Evolutionary conservation across 2,329 filamentous ascomycete species (phyloP).

Genomic region (Reticulascus tulasneorum): DNA sequence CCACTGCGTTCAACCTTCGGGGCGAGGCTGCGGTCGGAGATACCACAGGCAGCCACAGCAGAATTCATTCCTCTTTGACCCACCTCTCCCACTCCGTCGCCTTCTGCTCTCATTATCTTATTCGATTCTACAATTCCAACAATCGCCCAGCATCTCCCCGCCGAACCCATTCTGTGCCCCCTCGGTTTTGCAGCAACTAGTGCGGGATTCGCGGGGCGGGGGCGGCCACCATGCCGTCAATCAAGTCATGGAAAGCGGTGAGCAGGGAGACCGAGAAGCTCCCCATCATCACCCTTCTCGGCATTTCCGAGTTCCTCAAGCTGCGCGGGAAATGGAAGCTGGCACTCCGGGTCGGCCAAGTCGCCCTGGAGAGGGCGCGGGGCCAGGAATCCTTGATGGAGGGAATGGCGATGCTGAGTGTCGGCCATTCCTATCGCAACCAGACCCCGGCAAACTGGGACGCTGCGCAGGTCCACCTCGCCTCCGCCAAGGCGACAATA

Average conservation of each 20-base stretch:
- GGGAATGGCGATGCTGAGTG: constrained; percentile 12
- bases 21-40: too few species aligned
- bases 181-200: too few species aligned
- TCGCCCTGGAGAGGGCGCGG: constrained; percentile 7
- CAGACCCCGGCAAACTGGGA: constrained; percentile 13
- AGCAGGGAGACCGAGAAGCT: constrained; percentile 12
- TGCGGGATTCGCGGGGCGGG: too few species aligned
- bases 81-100: too few species aligned
- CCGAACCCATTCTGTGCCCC: too few species aligned
- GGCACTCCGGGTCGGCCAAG: constrained; percentile 6
- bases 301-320: constrained; percentile 12
- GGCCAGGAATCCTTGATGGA: constrained; percentile 11
- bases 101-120: too few species aligned
- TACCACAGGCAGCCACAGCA: too few species aligned
- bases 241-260: constrained; percentile 13
- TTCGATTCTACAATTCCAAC: too few species aligned
- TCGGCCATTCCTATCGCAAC: constrained; percentile 15
- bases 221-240: constrained; percentile 11
- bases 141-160: too few species aligned
- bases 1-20: too few species aligned
- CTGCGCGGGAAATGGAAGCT: constrained; percentile 12
- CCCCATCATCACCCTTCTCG: constrained; percentile 11
- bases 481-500: constrained; percentile 11
- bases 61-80: too few species aligned
- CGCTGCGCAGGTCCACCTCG: constrained; percentile 10